Percentiles rank a stretch among this genome's conserved stretches.
Evolutionary conservation across 495 filamentous ascomycete species (phyloP).

Genomic region (Saxophila tyrrhenica): DNA sequence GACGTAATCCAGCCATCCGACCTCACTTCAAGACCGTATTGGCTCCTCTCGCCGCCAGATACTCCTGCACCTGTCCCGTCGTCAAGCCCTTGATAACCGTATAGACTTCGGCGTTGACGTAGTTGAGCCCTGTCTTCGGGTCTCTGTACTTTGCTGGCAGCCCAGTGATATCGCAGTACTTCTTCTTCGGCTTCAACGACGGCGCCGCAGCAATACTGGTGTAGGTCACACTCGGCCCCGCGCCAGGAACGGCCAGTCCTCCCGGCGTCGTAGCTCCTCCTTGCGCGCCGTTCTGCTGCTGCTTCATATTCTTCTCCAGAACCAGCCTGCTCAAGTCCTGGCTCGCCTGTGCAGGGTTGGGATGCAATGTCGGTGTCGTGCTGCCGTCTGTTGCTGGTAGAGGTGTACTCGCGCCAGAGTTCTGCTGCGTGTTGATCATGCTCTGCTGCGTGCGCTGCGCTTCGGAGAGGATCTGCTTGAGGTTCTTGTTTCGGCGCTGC

Average conservation of each 20-base stretch:
- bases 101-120: constrained; percentile 85
- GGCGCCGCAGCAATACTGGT: constrained; percentile 91
- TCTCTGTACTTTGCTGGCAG: constrained; percentile 79
- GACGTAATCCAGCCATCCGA: too few species aligned
- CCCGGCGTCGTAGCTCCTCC: constrained; percentile 20
- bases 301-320: constrained; percentile 49
- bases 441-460: constrained; percentile 64
- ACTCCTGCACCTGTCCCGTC: constrained; percentile 72
- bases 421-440: constrained; percentile 63
- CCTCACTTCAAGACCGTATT: constrained; percentile 88
- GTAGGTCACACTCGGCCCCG: constrained; percentile 68
- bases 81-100: constrained; percentile 60
- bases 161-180: constrained; percentile 93
- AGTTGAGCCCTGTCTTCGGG: constrained; percentile 82
- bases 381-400: constrained; percentile 41
- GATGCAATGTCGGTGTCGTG: constrained; percentile 48
- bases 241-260: constrained; percentile 23
- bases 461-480: constrained; percentile 93
- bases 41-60: constrained; percentile 77
- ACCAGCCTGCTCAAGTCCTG: constrained; percentile 76
- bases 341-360: constrained; percentile 71
- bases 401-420: constrained; percentile 70
- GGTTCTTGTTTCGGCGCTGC: constrained; percentile 92
- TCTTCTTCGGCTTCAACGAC: constrained; percentile 58
- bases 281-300: constrained; percentile 8